Base-by-base conservation (phyloP, 2,329 filamentous ascomycete species). In the Phialemonium atrogriseum region DNA sequence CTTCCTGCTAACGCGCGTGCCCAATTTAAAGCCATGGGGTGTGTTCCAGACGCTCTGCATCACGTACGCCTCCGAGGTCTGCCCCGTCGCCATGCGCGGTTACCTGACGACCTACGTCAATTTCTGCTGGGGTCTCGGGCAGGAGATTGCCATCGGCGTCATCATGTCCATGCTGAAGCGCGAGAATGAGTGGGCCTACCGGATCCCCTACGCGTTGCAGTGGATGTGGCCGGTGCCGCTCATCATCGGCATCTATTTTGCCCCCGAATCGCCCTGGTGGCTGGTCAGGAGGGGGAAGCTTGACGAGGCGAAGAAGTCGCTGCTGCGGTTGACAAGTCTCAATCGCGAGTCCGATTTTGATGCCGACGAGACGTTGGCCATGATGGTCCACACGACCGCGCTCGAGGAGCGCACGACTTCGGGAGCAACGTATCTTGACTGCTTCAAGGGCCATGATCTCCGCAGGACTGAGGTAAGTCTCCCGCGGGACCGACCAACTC, bases 181-280 rank as follows among this genome's bases (percentile, higher is more conserved):
- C 27, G 54, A 69, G 7, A 77, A 82, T 43, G 62, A 82, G 45
- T 72, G 68, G 68, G 62, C 67, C 3, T 74, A 71, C 47, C 67
- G 75, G 30, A 78, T 80, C 32, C 79, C 80, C 2, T 83, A 79
- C 43, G 78, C 70, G 2, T 59, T 84, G 24, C 80, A 84, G 58
- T 84, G 80, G 80, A 80, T 84, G 62, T 84, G 78, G 78, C 78
- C 79, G 0, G 51, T 79, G 9, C 77, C 77, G 3, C 62, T 83
- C 11, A 64, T 76, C 27, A 55, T 80, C 34, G 77, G 73, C 36
- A 73, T 83, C 40, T 70, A 56, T 42, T 73, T 83, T 35, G 78
- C 78, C 2, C 80, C 77, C 10, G 77, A 81, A 51, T 77, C 72
- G 12, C 77, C 77, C 5, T 81, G 77, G 77, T 83, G 79, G 78